Percentiles rank a stretch among this genome's conserved stretches.
phyloP scores from a whole-genome alignment of 2,329 filamentous ascomycete genomes.

The Leptographium wingfieldii region DNA sequence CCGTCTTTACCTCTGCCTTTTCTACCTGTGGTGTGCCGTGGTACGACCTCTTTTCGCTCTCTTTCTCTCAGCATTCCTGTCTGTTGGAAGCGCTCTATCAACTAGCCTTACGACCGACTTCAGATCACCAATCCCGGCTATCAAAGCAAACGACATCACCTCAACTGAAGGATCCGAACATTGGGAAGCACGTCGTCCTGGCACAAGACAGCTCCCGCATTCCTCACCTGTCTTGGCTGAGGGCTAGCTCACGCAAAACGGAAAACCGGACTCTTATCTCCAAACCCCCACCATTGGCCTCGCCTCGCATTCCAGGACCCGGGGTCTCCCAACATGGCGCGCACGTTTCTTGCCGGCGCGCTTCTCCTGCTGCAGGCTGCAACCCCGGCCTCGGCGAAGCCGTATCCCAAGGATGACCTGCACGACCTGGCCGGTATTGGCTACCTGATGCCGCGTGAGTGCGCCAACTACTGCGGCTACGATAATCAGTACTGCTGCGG shows the following conservation, averaged over 20 bases:
- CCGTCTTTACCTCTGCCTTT: neutral
- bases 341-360: neutral
- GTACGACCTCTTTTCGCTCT: neutral
- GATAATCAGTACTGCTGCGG: conserved; percentile 44
- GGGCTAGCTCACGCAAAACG: neutral
- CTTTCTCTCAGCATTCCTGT: neutral
- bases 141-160: neutral
- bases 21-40: neutral
- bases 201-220: neutral
- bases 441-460: conserved; percentile 36
- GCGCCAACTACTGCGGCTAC: conserved; percentile 40
- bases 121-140: neutral
- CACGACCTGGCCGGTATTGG: conserved; percentile 33
- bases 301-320: neutral
- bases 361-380: neutral
- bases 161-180: neutral
- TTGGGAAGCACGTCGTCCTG: neutral
- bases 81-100: neutral
- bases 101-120: neutral
- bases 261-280: neutral
- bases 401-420: conserved; percentile 36
- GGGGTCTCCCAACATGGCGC: neutral
- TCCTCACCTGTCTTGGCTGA: neutral
- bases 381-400: conserved; percentile 26
- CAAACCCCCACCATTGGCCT: neutral